Evolutionary conservation across 345 rosid species (phyloP).

Genomic region (Luvunga scandens): DNA sequence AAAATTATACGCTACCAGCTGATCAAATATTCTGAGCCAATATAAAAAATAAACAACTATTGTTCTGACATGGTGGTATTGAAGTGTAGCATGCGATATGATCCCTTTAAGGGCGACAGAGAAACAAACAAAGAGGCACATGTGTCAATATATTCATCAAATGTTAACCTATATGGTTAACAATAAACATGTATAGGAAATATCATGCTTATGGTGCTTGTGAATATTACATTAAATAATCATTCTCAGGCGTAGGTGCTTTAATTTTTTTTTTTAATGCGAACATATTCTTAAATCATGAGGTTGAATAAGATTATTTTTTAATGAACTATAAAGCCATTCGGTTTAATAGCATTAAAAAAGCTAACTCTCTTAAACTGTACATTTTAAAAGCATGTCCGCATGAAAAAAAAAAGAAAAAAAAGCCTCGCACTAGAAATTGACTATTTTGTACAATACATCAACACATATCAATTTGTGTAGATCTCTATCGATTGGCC

Average conservation of each 20-base stretch:
- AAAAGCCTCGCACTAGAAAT: rapidly evolving
- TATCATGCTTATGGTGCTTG: background rate
- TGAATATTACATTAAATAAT: background rate
- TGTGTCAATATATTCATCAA: background rate
- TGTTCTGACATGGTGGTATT: too few species aligned
- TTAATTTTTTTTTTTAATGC: too few species aligned
- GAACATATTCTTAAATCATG: too few species aligned
- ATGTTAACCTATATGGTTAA: background rate
- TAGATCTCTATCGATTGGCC: too few species aligned
- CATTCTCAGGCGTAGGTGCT: too few species aligned
- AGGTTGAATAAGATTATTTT: too few species aligned
- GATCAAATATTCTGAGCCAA: background rate
- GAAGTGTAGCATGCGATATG: background rate
- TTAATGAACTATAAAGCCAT: too few species aligned
- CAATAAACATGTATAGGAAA: background rate
- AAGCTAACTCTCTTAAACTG: too few species aligned
- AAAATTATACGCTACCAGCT: background rate
- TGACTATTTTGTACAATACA: background rate
- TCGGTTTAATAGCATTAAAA: too few species aligned
- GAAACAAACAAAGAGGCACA: background rate
- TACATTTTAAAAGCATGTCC: rapidly evolving
- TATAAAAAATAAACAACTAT: too few species aligned
- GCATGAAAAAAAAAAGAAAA: too few species aligned
- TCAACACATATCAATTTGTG: background rate
- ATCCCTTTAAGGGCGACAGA: background rate